These are phyloP conservation scores for Paramecium sexaurelia DNA, from an alignment of 73 alveolate genomes.

Conservation along the genomic window DNA sequence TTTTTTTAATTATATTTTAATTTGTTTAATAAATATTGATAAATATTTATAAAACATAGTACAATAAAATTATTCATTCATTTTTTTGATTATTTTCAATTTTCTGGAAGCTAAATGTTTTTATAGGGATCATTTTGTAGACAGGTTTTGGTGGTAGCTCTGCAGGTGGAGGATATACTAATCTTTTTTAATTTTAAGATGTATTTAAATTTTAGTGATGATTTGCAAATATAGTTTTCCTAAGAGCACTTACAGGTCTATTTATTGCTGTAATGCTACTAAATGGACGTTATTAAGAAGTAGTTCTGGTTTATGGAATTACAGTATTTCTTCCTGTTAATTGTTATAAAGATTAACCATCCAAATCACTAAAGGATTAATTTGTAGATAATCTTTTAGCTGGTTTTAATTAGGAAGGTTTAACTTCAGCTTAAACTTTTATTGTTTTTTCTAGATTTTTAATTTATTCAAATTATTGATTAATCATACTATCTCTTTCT, in stretches of 20 bases:
- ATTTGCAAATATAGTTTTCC: background rate
- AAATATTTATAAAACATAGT: background rate
- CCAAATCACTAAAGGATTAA: conserved; percentile 17
- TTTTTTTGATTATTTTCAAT: conserved; percentile 1
- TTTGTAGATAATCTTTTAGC: conserved; percentile 19
- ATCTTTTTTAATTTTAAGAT: background rate
- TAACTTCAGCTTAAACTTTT: background rate
- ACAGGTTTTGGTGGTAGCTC: conserved; percentile 11
- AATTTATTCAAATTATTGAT: background rate
- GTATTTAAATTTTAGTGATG: background rate
- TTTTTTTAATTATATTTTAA: too few species aligned
- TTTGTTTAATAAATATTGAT: too few species aligned
- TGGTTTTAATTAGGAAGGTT: background rate
- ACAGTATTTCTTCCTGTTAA: conserved; percentile 9
- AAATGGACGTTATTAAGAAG: background rate
- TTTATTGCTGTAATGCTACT: conserved; percentile 34
- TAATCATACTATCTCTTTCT: background rate
- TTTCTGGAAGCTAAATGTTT: conserved; percentile 12
- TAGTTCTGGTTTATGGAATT: background rate
- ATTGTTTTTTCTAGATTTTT: background rate
- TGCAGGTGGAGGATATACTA: conserved; percentile 24
- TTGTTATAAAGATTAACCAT: background rate
- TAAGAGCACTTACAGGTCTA: conserved; percentile 33
- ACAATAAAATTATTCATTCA: background rate
- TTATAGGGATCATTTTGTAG: conserved; percentile 15